These are phyloP conservation scores for Leccinellum rugosiceps DNA, from an alignment of 768 basidiomycete species.

Conservation along the genomic window DNA sequence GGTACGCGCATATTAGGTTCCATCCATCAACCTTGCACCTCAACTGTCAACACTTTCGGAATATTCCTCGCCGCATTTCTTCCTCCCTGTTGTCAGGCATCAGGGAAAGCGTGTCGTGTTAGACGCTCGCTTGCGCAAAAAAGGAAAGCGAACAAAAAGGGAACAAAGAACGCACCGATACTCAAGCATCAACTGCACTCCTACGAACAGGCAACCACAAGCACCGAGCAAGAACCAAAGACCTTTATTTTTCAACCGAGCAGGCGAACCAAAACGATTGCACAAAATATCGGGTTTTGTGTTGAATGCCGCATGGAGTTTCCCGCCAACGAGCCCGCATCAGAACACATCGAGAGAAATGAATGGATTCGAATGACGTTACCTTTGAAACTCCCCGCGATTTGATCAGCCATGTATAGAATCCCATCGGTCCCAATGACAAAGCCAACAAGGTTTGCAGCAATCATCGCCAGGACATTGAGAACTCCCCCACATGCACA, in stretches of 20 bases:
- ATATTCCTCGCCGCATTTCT: conserved; percentile 64
- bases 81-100: conserved; percentile 51
- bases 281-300: not conserved
- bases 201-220: conserved; percentile 69
- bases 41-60: conserved; percentile 40
- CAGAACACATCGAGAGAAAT: not conserved
- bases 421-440: conserved; percentile 86
- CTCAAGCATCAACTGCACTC: conserved; percentile 92
- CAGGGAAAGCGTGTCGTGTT: not conserved
- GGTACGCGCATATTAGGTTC: not conserved
- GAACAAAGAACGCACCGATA: conserved; percentile 60
- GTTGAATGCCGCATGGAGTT: not conserved
- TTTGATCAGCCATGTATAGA: conserved; percentile 55
- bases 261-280: not conserved
- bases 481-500: conserved; percentile 78
- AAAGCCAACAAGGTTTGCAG: conserved; percentile 93
- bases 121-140: not conserved
- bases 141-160: not conserved
- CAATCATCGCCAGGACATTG: conserved; percentile 87
- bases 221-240: conserved; percentile 60
- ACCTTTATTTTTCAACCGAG: conserved; percentile 39
- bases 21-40: not conserved
- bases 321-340: not conserved
- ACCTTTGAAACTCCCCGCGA: conserved; percentile 72
- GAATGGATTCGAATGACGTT: conserved; percentile 3